Conservation (phyloP, 768 basidiomycete genomes). For the Ramaria sp. region DNA sequence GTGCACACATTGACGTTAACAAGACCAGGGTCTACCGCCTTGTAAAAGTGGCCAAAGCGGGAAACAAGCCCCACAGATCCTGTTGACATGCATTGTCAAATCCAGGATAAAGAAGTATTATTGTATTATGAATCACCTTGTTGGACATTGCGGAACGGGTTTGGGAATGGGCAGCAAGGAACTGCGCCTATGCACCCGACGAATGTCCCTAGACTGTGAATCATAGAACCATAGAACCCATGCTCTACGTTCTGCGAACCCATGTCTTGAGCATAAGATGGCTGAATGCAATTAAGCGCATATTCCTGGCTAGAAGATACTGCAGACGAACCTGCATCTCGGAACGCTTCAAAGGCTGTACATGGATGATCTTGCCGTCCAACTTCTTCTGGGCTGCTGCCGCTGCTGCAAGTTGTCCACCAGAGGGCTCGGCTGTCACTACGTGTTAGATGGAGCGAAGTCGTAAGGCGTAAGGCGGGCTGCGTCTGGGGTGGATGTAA, state of each 20-base stretch:
- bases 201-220: slow-evolving; percentile 56
- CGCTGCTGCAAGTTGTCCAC: too few relatives aligned
- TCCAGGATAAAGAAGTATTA: slow-evolving; percentile 14
- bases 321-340: slow-evolving; percentile 68
- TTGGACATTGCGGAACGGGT: slow-evolving; percentile 76
- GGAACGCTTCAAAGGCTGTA: slow-evolving; percentile 74
- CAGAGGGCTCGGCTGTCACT: slow-evolving; percentile 1
- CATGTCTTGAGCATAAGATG: slow-evolving; percentile 85
- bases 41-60: slow-evolving; percentile 94
- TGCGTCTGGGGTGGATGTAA: slow-evolving; percentile 3
- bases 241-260: slow-evolving; percentile 75
- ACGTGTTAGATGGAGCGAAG: not conserved
- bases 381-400: slow-evolving; percentile 11
- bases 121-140: slow-evolving; percentile 42
- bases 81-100: slow-evolving; percentile 17
- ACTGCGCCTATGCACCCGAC: slow-evolving; percentile 65
- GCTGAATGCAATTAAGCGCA: slow-evolving; percentile 34
- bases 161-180: slow-evolving; percentile 77
- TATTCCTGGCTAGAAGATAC: not conserved
- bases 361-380: slow-evolving; percentile 45
- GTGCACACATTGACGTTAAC: slow-evolving; percentile 92
- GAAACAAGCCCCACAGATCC: slow-evolving; percentile 86
- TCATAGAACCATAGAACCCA: slow-evolving; percentile 74
- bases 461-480: not conserved
- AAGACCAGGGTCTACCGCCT: slow-evolving; percentile 86